These are phyloP conservation scores for Pichia cephalocereana DNA, from an alignment of 805 yeast genomes.

Conservation along the genomic window DNA sequence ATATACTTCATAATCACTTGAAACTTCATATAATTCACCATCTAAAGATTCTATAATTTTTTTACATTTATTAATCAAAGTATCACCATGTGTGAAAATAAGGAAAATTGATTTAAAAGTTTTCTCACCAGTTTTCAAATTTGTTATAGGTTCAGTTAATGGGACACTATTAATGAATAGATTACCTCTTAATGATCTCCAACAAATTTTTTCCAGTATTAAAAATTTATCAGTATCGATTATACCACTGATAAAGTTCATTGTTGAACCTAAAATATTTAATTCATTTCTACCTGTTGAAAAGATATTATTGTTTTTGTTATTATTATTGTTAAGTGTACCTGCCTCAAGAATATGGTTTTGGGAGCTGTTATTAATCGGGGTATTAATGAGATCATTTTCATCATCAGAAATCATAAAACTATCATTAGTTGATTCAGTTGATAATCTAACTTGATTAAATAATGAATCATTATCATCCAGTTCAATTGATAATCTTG, in stretches of 20 bases:
- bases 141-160: slow-evolving; percentile 57
- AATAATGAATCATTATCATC: slow-evolving; percentile 17
- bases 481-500: slow-evolving; percentile 24
- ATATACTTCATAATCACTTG: slow-evolving; percentile 30
- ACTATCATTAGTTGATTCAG: slow-evolving; percentile 7
- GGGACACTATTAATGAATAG: slow-evolving; percentile 71
- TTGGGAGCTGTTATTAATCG: not conserved
- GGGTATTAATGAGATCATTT: not conserved
- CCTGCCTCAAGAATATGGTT: slow-evolving; percentile 15
- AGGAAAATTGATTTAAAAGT: slow-evolving; percentile 74
- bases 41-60: slow-evolving; percentile 84
- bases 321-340: not conserved
- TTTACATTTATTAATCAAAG: slow-evolving; percentile 57
- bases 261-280: slow-evolving; percentile 27
- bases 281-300: slow-evolving; percentile 28
- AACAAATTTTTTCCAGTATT: slow-evolving; percentile 70
- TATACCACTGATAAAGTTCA: slow-evolving; percentile 67
- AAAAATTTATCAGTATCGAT: slow-evolving; percentile 61
- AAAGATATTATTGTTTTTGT: not conserved
- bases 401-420: slow-evolving; percentile 13
- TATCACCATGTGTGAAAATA: slow-evolving; percentile 83
- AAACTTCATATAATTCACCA: slow-evolving; percentile 63
- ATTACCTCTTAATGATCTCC: slow-evolving; percentile 93
- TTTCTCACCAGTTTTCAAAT: slow-evolving; percentile 42
- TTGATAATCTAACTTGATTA: slow-evolving; percentile 19